These are phyloP conservation scores for Asterochloris erici DNA, from an alignment of 139 green algal species.

Conservation along the genomic window DNA sequence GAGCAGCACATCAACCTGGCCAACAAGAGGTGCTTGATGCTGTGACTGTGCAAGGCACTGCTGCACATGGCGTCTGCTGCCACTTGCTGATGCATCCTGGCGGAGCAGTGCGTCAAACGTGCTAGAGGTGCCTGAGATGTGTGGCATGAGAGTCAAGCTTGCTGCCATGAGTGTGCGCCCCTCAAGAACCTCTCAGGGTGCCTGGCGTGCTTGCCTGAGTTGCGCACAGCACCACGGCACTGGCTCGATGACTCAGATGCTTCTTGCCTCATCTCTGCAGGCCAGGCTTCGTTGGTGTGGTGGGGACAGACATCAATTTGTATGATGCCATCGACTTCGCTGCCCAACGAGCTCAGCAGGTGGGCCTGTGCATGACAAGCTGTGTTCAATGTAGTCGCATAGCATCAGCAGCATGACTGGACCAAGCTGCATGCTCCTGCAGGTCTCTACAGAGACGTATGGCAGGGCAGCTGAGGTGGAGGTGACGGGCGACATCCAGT, in stretches of 20 bases:
- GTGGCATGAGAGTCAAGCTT: too few species aligned
- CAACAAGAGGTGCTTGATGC: constrained; percentile 12
- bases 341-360: constrained; percentile 56
- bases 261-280: constrained; percentile 15
- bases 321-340: constrained; percentile 66
- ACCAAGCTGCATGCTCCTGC: not conserved
- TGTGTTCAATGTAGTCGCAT: not conserved
- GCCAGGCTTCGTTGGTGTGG: constrained; percentile 69
- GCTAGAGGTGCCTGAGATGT: too few species aligned
- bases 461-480: constrained; percentile 67
- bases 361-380: constrained; percentile 6
- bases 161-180: too few species aligned
- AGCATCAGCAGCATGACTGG: not conserved
- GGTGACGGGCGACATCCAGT: constrained; percentile 49
- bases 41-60: not conserved
- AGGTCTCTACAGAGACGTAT: constrained; percentile 80
- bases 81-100: not conserved
- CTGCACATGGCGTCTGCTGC: not conserved
- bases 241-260: too few species aligned
- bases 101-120: too few species aligned
- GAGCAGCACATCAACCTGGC: constrained; percentile 89
- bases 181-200: too few species aligned
- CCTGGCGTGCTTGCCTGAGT: too few species aligned
- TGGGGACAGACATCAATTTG: constrained; percentile 65
- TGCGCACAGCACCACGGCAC: too few species aligned